Base-by-base conservation (phyloP, 495 filamentous ascomycete genomes). In the Aspergillus ostianus region DNA sequence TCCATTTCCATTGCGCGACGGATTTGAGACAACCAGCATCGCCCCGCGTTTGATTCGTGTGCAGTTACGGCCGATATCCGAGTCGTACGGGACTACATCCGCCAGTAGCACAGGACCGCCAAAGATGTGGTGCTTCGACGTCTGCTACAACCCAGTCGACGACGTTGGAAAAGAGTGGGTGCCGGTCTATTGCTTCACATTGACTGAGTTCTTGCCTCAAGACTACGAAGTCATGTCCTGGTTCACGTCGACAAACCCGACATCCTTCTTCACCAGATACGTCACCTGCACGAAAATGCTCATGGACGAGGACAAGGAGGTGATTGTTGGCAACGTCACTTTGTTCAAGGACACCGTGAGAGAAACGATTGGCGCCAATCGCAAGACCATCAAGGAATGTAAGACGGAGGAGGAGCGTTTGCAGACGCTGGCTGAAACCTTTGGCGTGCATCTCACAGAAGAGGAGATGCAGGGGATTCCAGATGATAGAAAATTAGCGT, bases 161-260 rank as follows among this genome's bases (percentile, higher is more conserved):
- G n/a, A n/a, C n/a, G n/a, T n/a, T n/a, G 23, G 55, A 66, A 1
- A 66, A 70, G 61, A 64, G 44, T 89, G 84, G 81, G 70, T 71
- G 18, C 65, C 75, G 4, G 74, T 74, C n/a, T 88, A 86, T 63
- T 80, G 75, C 55, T 88, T 89, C 27, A 70, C 77, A 0, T 73
- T 81, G 62, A 67, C 75, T 20, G 87, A 85, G 71, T 87, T 86
- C 63, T 60, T 79, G 23, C 80, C 77, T 21, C 64, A 70, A 47
- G 86, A 87, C 63, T 70, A 66, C 64, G 75, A 75, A 19, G 72
- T 86, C 20, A 87, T 90, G 77, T 88, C 84, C 65, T 79, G 79
- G 55, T 77, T 56, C 47, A 71, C 63, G 60, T 65, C 61, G 55
- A 67, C 73, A 29, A 71, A 65, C 45, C 69, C 63, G 18, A 66